A percentile compares a stretch with the other conserved stretches of the same genome.
These are phyloP conservation scores for Oryza punctata DNA, from an alignment of 176 grass and related monocot species.

Conservation along the genomic window DNA sequence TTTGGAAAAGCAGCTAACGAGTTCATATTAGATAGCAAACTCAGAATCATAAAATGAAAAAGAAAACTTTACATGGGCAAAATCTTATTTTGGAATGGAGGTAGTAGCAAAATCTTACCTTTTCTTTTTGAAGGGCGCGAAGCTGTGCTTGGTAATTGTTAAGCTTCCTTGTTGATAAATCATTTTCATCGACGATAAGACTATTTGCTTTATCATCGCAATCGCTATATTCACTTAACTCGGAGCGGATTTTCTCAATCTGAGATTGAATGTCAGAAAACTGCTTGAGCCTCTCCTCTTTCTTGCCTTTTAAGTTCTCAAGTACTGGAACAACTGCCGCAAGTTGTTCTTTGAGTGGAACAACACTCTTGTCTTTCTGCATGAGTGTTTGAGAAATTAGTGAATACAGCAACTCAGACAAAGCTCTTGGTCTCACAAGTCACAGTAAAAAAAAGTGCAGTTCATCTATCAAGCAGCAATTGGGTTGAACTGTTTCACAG, in stretches of 20 bases:
- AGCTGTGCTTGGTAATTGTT: conserved; percentile 70
- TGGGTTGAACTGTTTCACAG: not conserved
- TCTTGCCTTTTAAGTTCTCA: conserved; percentile 72
- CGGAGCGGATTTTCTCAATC: conserved; percentile 74
- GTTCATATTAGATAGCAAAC: conserved; percentile 10
- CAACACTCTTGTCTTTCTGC: conserved; percentile 75
- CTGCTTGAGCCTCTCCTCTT: conserved; percentile 75
- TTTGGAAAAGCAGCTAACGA: not conserved
- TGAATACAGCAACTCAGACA: not conserved
- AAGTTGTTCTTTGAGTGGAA: conserved; percentile 75
- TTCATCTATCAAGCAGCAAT: conserved; percentile 1
- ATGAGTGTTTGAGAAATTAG: conserved; percentile 26
- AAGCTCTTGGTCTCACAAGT: not conserved
- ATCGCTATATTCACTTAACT: conserved; percentile 55
- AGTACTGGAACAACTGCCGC: conserved; percentile 58
- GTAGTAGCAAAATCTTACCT: conserved; percentile 48
- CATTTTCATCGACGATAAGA: conserved; percentile 56
- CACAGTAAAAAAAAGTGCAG: not conserved
- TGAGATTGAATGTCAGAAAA: conserved; percentile 66
- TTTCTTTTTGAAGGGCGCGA: conserved; percentile 85
- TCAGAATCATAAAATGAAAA: not conserved
- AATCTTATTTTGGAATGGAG: too few relatives aligned
- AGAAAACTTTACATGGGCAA: too few relatives aligned
- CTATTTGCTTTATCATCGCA: conserved; percentile 17
- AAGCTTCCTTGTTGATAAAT: conserved; percentile 77